A percentile compares a stretch with the other conserved stretches of the same genome.
Evolutionary conservation across 2,329 filamentous ascomycete species (phyloP).

Genomic region (Biscogniauxia marginata): DNA sequence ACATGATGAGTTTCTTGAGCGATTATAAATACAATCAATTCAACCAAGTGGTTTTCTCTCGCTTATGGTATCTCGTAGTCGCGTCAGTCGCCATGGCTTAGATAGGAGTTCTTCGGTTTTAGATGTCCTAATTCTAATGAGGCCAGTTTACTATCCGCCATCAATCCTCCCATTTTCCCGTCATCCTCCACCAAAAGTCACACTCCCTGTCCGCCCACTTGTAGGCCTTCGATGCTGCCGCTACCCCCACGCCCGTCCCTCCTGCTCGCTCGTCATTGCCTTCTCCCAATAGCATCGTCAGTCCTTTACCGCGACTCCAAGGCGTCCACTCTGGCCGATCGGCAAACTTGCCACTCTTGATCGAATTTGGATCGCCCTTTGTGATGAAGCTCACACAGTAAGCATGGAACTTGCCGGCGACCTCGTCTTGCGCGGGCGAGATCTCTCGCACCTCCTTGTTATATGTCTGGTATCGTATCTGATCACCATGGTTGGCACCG

Average conservation of each 20-base stretch:
- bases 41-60: too few species aligned
- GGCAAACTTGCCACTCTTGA: constrained; percentile 19
- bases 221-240: constrained; percentile 40
- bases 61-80: background rate
- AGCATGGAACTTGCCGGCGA: constrained; percentile 12
- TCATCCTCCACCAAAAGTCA: constrained; percentile 44
- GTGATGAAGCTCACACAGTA: constrained; percentile 7
- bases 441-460: constrained; percentile 36
- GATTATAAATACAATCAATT: too few species aligned
- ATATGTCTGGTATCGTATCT: constrained; percentile 44
- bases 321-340: constrained; percentile 26
- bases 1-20: too few species aligned
- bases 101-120: too few species aligned
- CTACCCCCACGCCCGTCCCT: constrained; percentile 34
- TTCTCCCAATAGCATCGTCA: constrained; percentile 45
- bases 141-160: background rate
- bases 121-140: too few species aligned
- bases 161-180: constrained; percentile 32
- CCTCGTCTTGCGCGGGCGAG: constrained; percentile 30
- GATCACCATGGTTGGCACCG: constrained; percentile 43
- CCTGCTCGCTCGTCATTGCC: constrained; percentile 49
- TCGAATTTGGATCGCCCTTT: constrained; percentile 11
- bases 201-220: constrained; percentile 44
- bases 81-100: too few species aligned
- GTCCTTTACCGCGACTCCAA: constrained; percentile 24